These are phyloP conservation scores for Xylaria cubensis DNA, from an alignment of 495 filamentous ascomycete genomes.

Conservation along the genomic window DNA sequence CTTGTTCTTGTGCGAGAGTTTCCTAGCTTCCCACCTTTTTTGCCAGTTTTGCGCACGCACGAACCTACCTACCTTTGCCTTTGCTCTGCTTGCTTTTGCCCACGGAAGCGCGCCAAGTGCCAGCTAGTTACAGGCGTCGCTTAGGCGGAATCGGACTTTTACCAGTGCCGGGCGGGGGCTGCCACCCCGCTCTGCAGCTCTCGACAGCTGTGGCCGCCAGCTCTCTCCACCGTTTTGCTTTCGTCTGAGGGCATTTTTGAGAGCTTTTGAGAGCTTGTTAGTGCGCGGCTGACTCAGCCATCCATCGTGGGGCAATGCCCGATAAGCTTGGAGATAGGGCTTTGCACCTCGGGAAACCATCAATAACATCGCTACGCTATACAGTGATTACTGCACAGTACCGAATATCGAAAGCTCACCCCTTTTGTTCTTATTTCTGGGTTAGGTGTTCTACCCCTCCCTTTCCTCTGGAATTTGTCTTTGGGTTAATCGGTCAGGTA, in stretches of 20 bases:
- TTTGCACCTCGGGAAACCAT: constrained; percentile 4
- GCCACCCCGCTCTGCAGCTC: not conserved
- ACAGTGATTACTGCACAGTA: constrained; percentile 1
- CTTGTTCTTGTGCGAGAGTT: not conserved
- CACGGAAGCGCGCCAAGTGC: not conserved
- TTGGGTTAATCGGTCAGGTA: not conserved
- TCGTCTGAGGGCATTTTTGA: constrained; percentile 10
- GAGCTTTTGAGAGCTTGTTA: constrained; percentile 21
- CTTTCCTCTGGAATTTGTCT: not conserved
- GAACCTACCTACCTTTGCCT: not conserved
- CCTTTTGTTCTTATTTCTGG: not conserved
- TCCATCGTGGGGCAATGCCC: not conserved
- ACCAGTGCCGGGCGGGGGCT: not conserved
- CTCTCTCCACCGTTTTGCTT: constrained; percentile 20
- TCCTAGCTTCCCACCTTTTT: constrained; percentile 20
- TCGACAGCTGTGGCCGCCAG: not conserved
- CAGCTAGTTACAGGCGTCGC: constrained; percentile 1
- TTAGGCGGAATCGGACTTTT: not conserved
- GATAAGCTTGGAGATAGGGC: constrained; percentile 15
- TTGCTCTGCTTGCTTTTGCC: too few species aligned
- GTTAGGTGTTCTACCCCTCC: not conserved
- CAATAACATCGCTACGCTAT: not conserved
- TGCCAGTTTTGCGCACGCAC: constrained; percentile 21
- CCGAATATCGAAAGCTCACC: not conserved
- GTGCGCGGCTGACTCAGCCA: constrained; percentile 28